Percentiles rank a stretch among this genome's conserved stretches.
Conservation (phyloP, 768 basidiomycete genomes). For the Hortiboletus campestris region DNA sequence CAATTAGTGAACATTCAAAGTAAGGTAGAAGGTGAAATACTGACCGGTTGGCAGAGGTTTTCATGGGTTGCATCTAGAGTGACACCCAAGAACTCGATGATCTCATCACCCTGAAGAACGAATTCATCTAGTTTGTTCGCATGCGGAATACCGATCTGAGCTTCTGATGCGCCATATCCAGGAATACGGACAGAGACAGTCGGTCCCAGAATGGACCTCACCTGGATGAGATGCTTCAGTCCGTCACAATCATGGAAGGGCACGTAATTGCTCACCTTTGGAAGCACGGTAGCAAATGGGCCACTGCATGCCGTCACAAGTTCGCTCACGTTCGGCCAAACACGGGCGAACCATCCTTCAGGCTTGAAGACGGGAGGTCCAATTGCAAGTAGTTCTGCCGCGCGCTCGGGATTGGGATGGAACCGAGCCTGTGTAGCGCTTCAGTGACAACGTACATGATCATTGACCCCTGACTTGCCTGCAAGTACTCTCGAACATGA, state of each 20-base stretch:
- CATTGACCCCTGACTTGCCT: not conserved
- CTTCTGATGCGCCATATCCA: slow-evolving; percentile 15
- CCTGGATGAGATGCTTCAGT: not conserved
- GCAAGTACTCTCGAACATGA: slow-evolving; percentile 10
- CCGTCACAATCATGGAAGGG: not conserved
- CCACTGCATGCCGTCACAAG: slow-evolving; percentile 9
- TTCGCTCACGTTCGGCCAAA: slow-evolving; percentile 11
- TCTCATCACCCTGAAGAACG: not conserved
- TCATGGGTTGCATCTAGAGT: slow-evolving; percentile 3
- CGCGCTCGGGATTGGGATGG: slow-evolving; percentile 12
- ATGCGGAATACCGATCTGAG: not conserved
- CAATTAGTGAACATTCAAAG: not conserved
- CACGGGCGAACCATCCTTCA: slow-evolving; percentile 13
- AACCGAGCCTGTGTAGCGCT: slow-evolving; percentile 5
- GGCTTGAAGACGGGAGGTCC: slow-evolving; percentile 7
- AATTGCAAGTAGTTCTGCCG: slow-evolving; percentile 12
- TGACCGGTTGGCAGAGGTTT: slow-evolving; percentile 13
- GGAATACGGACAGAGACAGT: not conserved
- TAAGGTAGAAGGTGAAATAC: not conserved
- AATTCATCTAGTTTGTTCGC: slow-evolving; percentile 9
- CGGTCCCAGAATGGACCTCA: slow-evolving; percentile 14
- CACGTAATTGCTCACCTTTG: slow-evolving; percentile 1
- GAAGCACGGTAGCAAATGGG: slow-evolving; percentile 7
- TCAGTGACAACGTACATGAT: not conserved
- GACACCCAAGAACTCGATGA: slow-evolving; percentile 20